Evolutionary conservation across 192 early-diverging fungal genomes (phyloP).

Genomic region (Backusella psychrophila): DNA sequence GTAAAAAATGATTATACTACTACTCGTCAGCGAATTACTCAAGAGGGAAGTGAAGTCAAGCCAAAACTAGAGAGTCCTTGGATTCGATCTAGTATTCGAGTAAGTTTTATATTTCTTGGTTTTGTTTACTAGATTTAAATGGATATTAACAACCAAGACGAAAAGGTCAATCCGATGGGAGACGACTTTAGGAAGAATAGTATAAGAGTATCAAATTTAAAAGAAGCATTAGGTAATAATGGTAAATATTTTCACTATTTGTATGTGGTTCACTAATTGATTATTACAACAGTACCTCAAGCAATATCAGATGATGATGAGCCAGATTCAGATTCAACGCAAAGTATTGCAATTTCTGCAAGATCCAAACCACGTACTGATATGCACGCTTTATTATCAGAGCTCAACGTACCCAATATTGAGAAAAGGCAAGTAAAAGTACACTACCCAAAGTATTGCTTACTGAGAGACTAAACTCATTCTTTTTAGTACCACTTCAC

Average conservation of each 20-base stretch:
- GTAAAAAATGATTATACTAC: constrained; percentile 5
- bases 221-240: constrained; percentile 7
- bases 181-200: constrained; percentile 3
- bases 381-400: constrained; percentile 16
- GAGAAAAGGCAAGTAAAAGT: constrained; percentile 7
- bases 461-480: neutral
- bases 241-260: neutral
- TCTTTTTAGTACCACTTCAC: neutral
- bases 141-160: neutral
- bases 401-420: constrained; percentile 2
- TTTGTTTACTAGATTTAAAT: neutral
- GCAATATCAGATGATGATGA: neutral
- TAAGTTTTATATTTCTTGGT: neutral
- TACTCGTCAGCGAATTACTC: neutral
- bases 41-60: constrained; percentile 11
- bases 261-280: no score
- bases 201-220: constrained; percentile 9
- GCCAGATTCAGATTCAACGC: constrained; percentile 5
- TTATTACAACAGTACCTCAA: neutral
- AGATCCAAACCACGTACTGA: constrained; percentile 11
- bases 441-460: neutral
- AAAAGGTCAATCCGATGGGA: neutral
- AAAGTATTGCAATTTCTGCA: neutral
- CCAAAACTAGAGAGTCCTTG: constrained; percentile 28
- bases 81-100: constrained; percentile 9